Base-by-base conservation (phyloP, 2,329 filamentous ascomycete species). In the Cercospora sp. region DNA sequence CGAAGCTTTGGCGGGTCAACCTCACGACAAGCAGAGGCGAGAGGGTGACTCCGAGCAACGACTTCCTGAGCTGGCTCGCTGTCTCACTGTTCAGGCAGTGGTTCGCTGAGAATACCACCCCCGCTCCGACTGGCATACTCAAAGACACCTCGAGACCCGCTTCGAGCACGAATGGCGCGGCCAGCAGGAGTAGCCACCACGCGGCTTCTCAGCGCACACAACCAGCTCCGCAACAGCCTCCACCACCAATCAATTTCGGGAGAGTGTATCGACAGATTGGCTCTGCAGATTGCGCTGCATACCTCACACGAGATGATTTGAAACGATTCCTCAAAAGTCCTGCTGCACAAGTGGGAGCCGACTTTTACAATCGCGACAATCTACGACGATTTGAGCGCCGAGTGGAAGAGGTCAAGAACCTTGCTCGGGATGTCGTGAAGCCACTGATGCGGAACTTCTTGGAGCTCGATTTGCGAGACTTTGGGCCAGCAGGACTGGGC, bases 11-110 rank as follows among this genome's bases (percentile, higher is more conserved):
- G 80, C 87, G 93, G 10, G 83, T 97, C 6, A 92, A 87, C 0
- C 84, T 97, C 8, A 91, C 89, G 3, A 97, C 91, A 20, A 87
- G 88, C 10, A 85, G 90, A 70, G 94, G 94, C 64, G 93, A 97
- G 77, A 87, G 93, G 64, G 91, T 97, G 55, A 90, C 86, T 2
- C 94, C 94, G 0, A 83, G 84, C 20, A 95, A 90, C 60, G 89
- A 89, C 64, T 97, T 94, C 78, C 84, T 97, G 23, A 93, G 96
- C 80, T 97, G 94, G 94, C 87, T 97, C 6, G 93, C 89, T 18
- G 88, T 97, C 60, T 92, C 88, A 51, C 83, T 97, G 12, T 98
- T 97, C 81, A 87, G 94, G 3, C 93, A 97, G 79, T 97, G 94
- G 93, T 84, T 97, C 6, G 92, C 93, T 3, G 94, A 97, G 75